Percentiles rank a stretch among this genome's conserved stretches.
These are phyloP conservation scores for Wallacemonas sp. DNA, from an alignment of 208 protist genomes.

Conservation along the genomic window DNA sequence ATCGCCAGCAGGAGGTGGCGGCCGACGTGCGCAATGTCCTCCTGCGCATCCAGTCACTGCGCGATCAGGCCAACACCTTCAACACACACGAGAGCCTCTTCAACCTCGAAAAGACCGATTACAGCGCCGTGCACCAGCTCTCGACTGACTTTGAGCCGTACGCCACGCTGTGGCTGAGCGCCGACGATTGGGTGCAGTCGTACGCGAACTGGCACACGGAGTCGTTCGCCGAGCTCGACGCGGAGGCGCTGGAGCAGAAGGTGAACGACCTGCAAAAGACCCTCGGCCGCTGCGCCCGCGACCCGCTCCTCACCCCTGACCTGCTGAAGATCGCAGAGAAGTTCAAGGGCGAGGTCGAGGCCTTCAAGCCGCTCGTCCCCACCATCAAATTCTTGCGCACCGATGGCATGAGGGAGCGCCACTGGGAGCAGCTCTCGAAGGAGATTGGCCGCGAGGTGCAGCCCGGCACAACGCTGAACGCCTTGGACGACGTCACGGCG, in stretches of 20 bases:
- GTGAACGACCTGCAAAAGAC: slow-evolving; percentile 74
- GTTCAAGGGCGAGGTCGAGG: slow-evolving; percentile 90
- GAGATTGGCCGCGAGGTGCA: slow-evolving; percentile 91
- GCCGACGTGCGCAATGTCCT: slow-evolving; percentile 84
- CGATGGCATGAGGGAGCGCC: slow-evolving; percentile 95
- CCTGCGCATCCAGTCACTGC: slow-evolving; percentile 82
- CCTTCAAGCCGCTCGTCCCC: slow-evolving; percentile 95
- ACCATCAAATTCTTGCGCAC: slow-evolving; percentile 95
- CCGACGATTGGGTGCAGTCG: slow-evolving; percentile 85
- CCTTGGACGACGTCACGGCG: slow-evolving; percentile 79
- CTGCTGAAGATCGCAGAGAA: slow-evolving; percentile 88
- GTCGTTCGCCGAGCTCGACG: slow-evolving; percentile 85
- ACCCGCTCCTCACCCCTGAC: slow-evolving; percentile 77
- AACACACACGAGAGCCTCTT: slow-evolving; percentile 96
- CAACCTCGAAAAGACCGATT: slow-evolving; percentile 93
- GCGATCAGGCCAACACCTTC: slow-evolving; percentile 90
- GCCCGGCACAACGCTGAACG: slow-evolving; percentile 86
- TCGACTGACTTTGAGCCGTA: slow-evolving; percentile 96
- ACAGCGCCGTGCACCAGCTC: slow-evolving; percentile 85
- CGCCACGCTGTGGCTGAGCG: slow-evolving; percentile 94
- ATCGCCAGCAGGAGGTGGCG: slow-evolving; percentile 87
- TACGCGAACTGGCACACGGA: slow-evolving; percentile 83
- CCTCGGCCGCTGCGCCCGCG: slow-evolving; percentile 87
- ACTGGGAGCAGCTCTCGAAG: slow-evolving; percentile 95
- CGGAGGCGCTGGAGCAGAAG: slow-evolving; percentile 90